Evolutionary conservation across 2,329 filamentous ascomycete species (phyloP).

Genomic region (Cladophialophora yegresii): DNA sequence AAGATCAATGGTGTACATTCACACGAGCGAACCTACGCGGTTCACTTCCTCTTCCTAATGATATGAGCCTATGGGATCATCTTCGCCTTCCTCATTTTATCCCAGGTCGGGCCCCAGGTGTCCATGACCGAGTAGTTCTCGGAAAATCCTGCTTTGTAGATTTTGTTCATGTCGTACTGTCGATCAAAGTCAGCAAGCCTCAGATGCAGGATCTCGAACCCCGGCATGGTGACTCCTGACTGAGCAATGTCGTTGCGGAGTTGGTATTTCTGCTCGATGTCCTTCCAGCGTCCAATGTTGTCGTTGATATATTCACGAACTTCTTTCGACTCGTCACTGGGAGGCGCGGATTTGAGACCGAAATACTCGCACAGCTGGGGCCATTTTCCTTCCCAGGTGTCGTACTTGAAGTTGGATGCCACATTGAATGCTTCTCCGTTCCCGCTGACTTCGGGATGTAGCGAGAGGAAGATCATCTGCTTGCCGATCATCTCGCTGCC

Average conservation of each 20-base stretch:
- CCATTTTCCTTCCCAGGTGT: neutral
- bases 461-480: constrained; percentile 39
- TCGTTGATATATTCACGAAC: neutral
- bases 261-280: neutral
- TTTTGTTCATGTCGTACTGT: neutral
- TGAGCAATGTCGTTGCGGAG: neutral
- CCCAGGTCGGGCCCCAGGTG: neutral
- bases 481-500: constrained; percentile 38
- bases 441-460: constrained; percentile 23
- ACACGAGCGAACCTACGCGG: neutral
- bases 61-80: neutral
- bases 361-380: neutral
- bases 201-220: neutral
- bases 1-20: neutral
- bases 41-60: too few relatives aligned
- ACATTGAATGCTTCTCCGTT: neutral
- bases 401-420: neutral
- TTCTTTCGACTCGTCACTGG: neutral
- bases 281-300: neutral
- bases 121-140: neutral
- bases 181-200: neutral
- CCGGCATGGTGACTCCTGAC: neutral
- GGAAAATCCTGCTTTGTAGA: neutral
- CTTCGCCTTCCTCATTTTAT: neutral
- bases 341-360: neutral